Evolutionary conservation across 768 basidiomycete species (phyloP).

Genomic region (Lanmaoa pseudosensibilis): DNA sequence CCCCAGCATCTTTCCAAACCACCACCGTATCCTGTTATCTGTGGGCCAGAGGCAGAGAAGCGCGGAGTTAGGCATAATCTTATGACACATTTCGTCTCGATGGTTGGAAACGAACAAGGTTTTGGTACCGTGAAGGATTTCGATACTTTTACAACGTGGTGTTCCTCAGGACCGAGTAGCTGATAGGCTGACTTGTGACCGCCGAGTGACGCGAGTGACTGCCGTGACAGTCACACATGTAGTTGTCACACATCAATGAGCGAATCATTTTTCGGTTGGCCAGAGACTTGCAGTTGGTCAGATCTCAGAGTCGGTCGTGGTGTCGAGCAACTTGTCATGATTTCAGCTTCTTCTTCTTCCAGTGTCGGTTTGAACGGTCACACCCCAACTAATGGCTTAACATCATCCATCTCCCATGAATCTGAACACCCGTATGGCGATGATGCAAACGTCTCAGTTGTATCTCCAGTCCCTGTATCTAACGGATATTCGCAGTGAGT

Average conservation of each 20-base stretch:
- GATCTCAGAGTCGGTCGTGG: background rate
- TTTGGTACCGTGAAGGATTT: slow-evolving; percentile 46
- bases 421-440: slow-evolving; percentile 40
- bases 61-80: slow-evolving; percentile 49
- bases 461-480: slow-evolving; percentile 40
- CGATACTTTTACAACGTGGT: slow-evolving; percentile 23
- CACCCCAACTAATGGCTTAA: slow-evolving; percentile 50
- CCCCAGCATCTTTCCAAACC: slow-evolving; percentile 43
- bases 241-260: slow-evolving; percentile 20
- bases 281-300: background rate
- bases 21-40: slow-evolving; percentile 50
- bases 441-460: slow-evolving; percentile 19
- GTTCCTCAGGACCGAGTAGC: background rate
- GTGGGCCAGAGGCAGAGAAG: slow-evolving; percentile 43
- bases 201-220: no score
- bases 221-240: slow-evolving; percentile 22
- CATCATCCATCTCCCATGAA: slow-evolving; percentile 37
- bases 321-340: slow-evolving; percentile 20
- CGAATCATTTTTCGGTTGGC: slow-evolving; percentile 17
- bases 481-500: slow-evolving; percentile 68
- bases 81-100: slow-evolving; percentile 58
- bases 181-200: no score
- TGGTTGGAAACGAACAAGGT: slow-evolving; percentile 35
- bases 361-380: slow-evolving; percentile 50
- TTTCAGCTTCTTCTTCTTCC: slow-evolving; percentile 34